A percentile compares a stretch with the other conserved stretches of the same genome.
These are phyloP conservation scores for Lanzia echinophila DNA, from an alignment of 2,329 filamentous ascomycete species.

Conservation along the genomic window DNA sequence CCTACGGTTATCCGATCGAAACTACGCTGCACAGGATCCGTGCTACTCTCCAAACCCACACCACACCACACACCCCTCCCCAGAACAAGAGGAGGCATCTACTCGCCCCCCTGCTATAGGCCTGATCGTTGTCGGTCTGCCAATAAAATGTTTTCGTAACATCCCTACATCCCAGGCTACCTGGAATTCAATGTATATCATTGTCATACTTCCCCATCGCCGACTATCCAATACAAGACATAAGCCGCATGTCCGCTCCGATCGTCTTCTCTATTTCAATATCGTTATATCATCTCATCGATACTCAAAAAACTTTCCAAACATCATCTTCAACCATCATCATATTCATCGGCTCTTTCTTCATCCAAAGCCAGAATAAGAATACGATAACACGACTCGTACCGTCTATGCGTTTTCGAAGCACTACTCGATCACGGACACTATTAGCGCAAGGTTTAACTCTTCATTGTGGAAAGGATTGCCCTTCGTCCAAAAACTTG, in stretches of 20 bases:
- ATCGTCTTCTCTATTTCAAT: conserved; percentile 5
- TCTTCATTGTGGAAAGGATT: conserved; percentile 2
- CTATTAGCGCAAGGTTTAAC: neutral
- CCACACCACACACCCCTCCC: conserved; percentile 7
- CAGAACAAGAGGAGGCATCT: conserved; percentile 3
- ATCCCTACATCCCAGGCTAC: conserved; percentile 6
- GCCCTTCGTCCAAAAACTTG: conserved; percentile 5
- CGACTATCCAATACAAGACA: conserved; percentile 8
- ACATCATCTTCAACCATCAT: neutral
- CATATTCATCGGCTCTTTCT: neutral
- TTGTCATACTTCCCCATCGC: conserved; percentile 11
- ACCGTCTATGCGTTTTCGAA: neutral
- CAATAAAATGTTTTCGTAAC: conserved; percentile 12
- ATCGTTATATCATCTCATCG: conserved; percentile 5
- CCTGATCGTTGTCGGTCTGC: conserved; percentile 10
- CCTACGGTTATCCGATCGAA: conserved; percentile 9
- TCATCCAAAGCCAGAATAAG: neutral
- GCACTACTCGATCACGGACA: conserved; percentile 1
- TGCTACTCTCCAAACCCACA: conserved; percentile 9
- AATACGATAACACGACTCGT: conserved; percentile 2
- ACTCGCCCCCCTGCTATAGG: conserved; percentile 2
- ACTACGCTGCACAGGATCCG: conserved; percentile 8
- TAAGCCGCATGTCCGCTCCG: conserved; percentile 9
- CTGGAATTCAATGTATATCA: conserved; percentile 10
- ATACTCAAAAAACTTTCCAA: neutral